Percentiles rank a stretch among this genome's conserved stretches.
Evolutionary conservation across 345 rosid genomes (phyloP).

Genomic region (Linum usitatissimum): DNA sequence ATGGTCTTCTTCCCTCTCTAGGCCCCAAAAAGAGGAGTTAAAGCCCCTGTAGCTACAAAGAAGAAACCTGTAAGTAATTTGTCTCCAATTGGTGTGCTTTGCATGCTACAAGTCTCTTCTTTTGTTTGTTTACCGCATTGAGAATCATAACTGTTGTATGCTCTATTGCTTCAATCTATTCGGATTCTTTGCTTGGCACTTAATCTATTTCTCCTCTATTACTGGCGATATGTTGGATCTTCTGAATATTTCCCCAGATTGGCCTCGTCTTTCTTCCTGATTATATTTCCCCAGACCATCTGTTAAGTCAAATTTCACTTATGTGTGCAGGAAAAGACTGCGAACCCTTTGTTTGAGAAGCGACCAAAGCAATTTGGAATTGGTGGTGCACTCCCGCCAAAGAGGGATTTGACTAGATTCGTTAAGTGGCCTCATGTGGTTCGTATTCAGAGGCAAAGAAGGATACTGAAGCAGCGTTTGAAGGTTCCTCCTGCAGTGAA

Average conservation of each 20-base stretch:
- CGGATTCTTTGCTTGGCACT: too few relatives aligned
- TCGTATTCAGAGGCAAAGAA: constrained; percentile 68
- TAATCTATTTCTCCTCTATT: too few relatives aligned
- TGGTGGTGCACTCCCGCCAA: constrained; percentile 78
- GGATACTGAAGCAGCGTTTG: constrained; percentile 68
- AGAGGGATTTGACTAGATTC: constrained; percentile 63
- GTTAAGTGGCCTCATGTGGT: constrained; percentile 69
- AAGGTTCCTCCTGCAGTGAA: constrained; percentile 86
- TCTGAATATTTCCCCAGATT: not conserved
- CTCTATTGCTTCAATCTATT: not conserved
- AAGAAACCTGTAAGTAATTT: not conserved
- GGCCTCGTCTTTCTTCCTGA: not conserved
- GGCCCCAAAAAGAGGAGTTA: not conserved
- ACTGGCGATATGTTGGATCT: too few relatives aligned
- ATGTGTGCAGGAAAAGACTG: constrained; percentile 42
- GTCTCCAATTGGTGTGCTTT: not conserved
- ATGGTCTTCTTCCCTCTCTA: not conserved
- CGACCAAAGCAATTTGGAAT: constrained; percentile 82
- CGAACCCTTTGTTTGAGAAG: constrained; percentile 68
- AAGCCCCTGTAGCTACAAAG: not conserved
- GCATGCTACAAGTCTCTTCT: not conserved
- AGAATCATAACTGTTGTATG: not conserved
- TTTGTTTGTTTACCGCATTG: not conserved
- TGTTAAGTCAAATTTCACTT: not conserved
- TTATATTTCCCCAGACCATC: too few relatives aligned